A percentile compares a stretch with the other conserved stretches of the same genome.
phyloP scores from a whole-genome alignment of 2,329 filamentous ascomycete species.

The Epichloe sp. region DNA sequence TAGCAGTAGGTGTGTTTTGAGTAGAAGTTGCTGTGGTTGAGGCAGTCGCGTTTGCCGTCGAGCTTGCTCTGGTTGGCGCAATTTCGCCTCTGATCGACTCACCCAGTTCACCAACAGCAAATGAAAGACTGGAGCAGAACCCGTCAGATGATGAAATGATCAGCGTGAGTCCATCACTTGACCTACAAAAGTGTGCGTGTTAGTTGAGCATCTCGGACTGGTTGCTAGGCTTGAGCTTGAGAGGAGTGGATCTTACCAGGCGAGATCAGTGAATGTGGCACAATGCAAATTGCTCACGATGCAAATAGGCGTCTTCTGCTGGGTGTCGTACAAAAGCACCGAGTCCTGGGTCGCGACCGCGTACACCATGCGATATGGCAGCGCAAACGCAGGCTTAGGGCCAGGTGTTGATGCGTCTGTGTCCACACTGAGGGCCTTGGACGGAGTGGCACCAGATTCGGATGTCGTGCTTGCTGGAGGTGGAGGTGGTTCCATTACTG shows the following conservation, averaged over 20 bases:
- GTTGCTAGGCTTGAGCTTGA: background rate
- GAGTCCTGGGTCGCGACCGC: constrained; percentile 95
- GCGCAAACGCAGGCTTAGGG: constrained; percentile 59
- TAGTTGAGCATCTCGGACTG: constrained; percentile 8
- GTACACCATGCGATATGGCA: constrained; percentile 91
- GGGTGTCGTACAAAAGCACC: constrained; percentile 89
- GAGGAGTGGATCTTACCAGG: constrained; percentile 49
- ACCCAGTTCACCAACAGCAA: constrained; percentile 71
- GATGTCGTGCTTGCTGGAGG: constrained; percentile 38
- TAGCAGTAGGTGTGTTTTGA: constrained; percentile 57
- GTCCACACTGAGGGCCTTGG: constrained; percentile 34
- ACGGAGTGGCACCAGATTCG: constrained; percentile 36
- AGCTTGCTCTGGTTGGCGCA: constrained; percentile 32
- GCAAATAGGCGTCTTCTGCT: constrained; percentile 86
- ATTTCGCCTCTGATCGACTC: constrained; percentile 63
- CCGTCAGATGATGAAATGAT: constrained; percentile 97
- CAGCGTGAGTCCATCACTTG: constrained; percentile 42
- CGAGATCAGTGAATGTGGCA: constrained; percentile 90
- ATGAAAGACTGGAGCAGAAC: constrained; percentile 87
- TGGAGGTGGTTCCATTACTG: constrained; percentile 75
- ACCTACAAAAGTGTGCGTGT: constrained; percentile 24
- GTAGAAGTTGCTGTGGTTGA: constrained; percentile 31
- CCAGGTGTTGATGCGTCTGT: constrained; percentile 38
- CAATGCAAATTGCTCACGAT: constrained; percentile 95
- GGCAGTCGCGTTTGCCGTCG: constrained; percentile 22